Base-by-base conservation (phyloP, 371 early-diverging fungal genomes). In the Mucor circinelloides region DNA sequence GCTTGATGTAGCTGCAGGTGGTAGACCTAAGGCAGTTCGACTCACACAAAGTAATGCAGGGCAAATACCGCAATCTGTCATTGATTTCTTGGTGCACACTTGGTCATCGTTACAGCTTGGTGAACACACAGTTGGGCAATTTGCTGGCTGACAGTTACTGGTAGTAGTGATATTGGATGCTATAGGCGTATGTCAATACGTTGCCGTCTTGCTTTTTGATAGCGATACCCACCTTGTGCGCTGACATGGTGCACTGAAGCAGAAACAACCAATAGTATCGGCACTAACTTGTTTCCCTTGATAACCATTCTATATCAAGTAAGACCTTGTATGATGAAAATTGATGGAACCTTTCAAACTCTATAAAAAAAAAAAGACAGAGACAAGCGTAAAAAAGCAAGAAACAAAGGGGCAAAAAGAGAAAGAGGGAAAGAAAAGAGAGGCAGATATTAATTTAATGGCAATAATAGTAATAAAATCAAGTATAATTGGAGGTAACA, bases 1-100 rank as follows among this genome's bases (percentile, higher is more conserved):
- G 60, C 1, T n/a, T 15, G 36, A 25, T 17, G 44, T 66, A 10
- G 36, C 32, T 21, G 40, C 1, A 3, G 73, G 68, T n/a, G 68
- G 60, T 30, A 74, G 30, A n/a, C 76, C 76, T 2, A 81, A 38
- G 6, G 63, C 61, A 30, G 62, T 7, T 21, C 67, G 63, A 28
- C 59, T 67, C 42, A 82, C 52, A 65, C 83, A 82, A 7, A 32
- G 63, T 5, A 75, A 60, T 3, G 63, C 63, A 17, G 83, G 83
- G 58, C 83, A 82, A 15, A 69, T 58, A 52, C 76, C 80, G 57
- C 80, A 78, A 13, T 72, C 32, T 25, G 66, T 67, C 83, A 82
- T 82, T 38, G 76, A 78, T n/a, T 65, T 67, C 12, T 77, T 46
- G 3, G 72, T 58, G 59, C 83, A 82, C 0, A 69, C 63, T 48